Percentiles rank a stretch among this genome's conserved stretches.
These are phyloP conservation scores for Vigna nakashimae DNA, from an alignment of 306 rosid species.

Conservation along the genomic window DNA sequence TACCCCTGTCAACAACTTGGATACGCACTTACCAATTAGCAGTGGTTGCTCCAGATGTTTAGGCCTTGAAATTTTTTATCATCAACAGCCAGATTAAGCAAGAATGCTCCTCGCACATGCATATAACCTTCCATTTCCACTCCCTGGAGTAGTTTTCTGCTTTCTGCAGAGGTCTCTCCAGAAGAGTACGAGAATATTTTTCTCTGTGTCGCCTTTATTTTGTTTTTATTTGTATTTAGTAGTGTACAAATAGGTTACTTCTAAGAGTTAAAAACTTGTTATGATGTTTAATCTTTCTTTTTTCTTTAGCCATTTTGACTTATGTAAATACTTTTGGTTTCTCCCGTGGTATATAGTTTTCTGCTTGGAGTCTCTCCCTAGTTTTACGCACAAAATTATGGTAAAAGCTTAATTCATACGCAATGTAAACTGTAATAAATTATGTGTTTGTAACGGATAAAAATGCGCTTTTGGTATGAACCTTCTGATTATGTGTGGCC, in stretches of 20 bases:
- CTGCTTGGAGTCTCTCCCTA: no score
- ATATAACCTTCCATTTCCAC: not conserved
- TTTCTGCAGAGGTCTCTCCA: not conserved
- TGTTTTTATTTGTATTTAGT: not conserved
- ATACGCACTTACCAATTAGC: not conserved
- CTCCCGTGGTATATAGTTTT: no score
- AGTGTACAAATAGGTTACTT: not conserved
- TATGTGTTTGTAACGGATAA: not conserved
- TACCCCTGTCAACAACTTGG: slow-evolving; percentile 20
- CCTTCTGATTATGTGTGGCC: not conserved
- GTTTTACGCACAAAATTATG: no score
- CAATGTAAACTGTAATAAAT: not conserved
- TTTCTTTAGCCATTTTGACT: no score
- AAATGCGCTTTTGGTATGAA: not conserved
- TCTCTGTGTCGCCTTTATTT: not conserved
- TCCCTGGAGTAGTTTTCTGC: not conserved
- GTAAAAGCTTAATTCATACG: not conserved
- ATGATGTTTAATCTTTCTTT: no score
- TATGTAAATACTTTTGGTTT: no score
- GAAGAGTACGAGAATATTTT: not conserved
- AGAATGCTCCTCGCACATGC: not conserved
- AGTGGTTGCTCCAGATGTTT: not conserved
- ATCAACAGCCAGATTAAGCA: not conserved
- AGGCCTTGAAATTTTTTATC: not conserved
- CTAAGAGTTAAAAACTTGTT: not conserved